These are phyloP conservation scores for Solanum dulcamara DNA, from an alignment of 257 asterid genomes.

Conservation along the genomic window DNA sequence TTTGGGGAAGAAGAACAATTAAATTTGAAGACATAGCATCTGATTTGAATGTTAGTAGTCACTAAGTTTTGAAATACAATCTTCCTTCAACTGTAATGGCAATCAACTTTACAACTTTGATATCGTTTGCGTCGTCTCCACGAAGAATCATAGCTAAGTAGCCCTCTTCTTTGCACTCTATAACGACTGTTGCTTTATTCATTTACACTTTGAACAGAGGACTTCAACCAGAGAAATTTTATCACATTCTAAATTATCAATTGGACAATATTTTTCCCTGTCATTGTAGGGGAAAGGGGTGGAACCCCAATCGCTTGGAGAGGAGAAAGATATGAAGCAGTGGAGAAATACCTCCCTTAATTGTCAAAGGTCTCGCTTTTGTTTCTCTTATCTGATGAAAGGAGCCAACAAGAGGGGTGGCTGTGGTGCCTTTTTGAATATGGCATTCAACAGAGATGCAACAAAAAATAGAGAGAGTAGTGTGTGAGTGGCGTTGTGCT, in stretches of 20 bases:
- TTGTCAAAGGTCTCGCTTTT: background rate
- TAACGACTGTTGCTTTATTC: background rate
- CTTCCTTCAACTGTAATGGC: conserved; percentile 88
- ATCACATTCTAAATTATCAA: background rate
- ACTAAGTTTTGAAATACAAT: conserved; percentile 56
- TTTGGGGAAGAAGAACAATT: background rate
- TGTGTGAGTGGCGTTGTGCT: background rate
- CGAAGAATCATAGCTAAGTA: background rate
- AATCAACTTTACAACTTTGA: conserved; percentile 35
- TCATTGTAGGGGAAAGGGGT: background rate
- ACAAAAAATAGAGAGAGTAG: background rate
- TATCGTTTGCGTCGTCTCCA: background rate
- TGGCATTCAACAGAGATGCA: background rate
- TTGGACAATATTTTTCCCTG: background rate
- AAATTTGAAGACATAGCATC: conserved; percentile 40
- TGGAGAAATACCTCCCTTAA: background rate
- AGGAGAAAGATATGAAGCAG: background rate
- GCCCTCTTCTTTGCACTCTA: background rate
- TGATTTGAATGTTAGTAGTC: conserved; percentile 56
- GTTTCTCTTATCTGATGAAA: background rate
- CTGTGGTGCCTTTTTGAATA: background rate
- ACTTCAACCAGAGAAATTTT: background rate
- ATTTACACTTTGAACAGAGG: background rate
- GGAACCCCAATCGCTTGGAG: background rate
- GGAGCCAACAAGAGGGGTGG: background rate